Percentiles rank a stretch among this genome's conserved stretches.
phyloP scores from a whole-genome alignment of 2,329 filamentous ascomycete genomes.

The Bimuria novae-zelandiae region DNA sequence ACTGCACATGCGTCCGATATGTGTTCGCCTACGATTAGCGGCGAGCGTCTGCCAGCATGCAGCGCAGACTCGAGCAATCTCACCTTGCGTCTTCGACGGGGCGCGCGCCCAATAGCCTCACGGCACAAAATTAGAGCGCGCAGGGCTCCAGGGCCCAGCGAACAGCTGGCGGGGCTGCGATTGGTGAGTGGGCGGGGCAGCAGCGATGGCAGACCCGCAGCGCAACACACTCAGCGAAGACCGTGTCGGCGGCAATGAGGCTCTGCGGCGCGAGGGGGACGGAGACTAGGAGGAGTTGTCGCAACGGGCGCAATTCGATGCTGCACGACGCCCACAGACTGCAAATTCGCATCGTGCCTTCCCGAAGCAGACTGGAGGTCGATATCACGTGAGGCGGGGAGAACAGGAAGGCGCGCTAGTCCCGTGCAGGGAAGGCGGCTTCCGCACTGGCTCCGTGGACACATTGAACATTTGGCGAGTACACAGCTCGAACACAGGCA shows the following conservation, averaged over 20 bases:
- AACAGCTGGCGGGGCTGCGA: slow-evolving; percentile 38
- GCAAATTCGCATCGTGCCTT: neutral
- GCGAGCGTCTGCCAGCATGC: slow-evolving; percentile 29
- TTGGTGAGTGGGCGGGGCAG: slow-evolving; percentile 38
- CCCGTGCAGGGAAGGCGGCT: slow-evolving; percentile 2
- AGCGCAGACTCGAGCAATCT: slow-evolving; percentile 42
- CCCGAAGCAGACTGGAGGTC: neutral
- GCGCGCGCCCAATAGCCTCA: slow-evolving; percentile 37
- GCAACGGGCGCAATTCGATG: neutral
- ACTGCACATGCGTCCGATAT: slow-evolving; percentile 34
- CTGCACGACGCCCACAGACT: neutral
- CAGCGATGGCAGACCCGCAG: slow-evolving; percentile 14
- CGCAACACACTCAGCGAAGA: slow-evolving; percentile 9
- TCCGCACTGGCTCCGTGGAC: slow-evolving; percentile 30
- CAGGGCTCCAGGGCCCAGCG: slow-evolving; percentile 39
- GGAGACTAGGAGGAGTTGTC: neutral
- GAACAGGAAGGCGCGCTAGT: neutral
- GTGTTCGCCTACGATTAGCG: slow-evolving; percentile 45
- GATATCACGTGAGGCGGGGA: slow-evolving; percentile 18
- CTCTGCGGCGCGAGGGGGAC: slow-evolving; percentile 7
- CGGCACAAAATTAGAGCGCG: slow-evolving; percentile 39
- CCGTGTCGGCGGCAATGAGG: slow-evolving; percentile 8
- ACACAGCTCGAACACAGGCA: slow-evolving; percentile 33
- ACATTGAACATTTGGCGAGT: slow-evolving; percentile 44
- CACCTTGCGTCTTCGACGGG: slow-evolving; percentile 40